Evolutionary conservation across 2,329 filamentous ascomycete species (phyloP).

Genomic region (Coniochaeta sp.): DNA sequence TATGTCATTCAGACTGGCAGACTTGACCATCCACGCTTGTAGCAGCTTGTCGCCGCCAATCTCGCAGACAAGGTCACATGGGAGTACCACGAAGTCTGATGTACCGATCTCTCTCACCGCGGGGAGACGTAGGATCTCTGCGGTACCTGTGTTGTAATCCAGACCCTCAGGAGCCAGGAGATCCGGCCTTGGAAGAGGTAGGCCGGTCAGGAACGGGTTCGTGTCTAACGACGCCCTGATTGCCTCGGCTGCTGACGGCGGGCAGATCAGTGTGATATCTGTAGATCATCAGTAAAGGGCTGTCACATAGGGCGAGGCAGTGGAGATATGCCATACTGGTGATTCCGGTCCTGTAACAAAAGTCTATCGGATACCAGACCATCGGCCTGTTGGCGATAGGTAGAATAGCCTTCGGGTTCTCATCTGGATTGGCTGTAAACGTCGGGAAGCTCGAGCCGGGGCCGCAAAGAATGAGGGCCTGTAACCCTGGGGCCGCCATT

Average conservation of each 20-base stretch:
- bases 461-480: conserved; percentile 77
- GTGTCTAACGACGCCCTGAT: conserved; percentile 66
- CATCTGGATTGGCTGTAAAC: conserved; percentile 72
- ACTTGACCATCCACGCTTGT: conserved; percentile 87
- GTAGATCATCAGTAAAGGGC: not conserved
- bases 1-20: conserved; percentile 59
- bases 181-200: conserved; percentile 66
- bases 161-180: conserved; percentile 70
- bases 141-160: conserved; percentile 80
- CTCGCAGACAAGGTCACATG: conserved; percentile 90
- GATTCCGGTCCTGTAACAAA: conserved; percentile 75
- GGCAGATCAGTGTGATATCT: conserved; percentile 59
- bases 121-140: conserved; percentile 76
- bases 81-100: conserved; percentile 81
- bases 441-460: conserved; percentile 77
- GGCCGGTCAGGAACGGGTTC: conserved; percentile 67
- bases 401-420: conserved; percentile 74
- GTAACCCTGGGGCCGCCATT: conserved; percentile 68
- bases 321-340: conserved; percentile 42
- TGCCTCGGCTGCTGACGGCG: conserved; percentile 56
- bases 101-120: conserved; percentile 74
- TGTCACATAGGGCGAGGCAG: not conserved
- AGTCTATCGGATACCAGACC: conserved; percentile 85
- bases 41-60: conserved; percentile 74
- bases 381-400: conserved; percentile 81